phyloP scores from a whole-genome alignment of 2,329 filamentous ascomycete genomes.

The Claviceps sp. region DNA sequence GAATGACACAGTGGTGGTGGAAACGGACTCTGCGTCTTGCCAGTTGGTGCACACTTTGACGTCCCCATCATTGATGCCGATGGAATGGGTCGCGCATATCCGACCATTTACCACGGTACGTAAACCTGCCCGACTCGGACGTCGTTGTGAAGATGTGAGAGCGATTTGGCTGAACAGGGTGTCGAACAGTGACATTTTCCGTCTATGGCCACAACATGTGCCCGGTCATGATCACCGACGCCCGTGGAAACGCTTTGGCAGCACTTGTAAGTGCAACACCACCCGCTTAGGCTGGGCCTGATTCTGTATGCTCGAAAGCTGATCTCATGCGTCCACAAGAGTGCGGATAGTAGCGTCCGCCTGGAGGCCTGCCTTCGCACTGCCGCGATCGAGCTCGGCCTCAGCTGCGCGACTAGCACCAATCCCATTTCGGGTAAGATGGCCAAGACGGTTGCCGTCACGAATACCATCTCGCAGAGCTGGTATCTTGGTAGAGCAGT shows the following conservation, averaged over 20 bases:
- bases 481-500: constrained; percentile 22
- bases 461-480: constrained; percentile 20
- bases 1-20: constrained; percentile 19
- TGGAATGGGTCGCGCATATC: constrained; percentile 25
- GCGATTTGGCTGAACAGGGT: not conserved
- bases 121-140: too few relatives aligned
- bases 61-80: constrained; percentile 25
- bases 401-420: constrained; percentile 23
- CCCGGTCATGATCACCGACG: constrained; percentile 24
- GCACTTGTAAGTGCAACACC: constrained; percentile 14
- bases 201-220: constrained; percentile 23
- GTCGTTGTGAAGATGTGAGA: too few relatives aligned
- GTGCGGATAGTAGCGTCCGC: constrained; percentile 19
- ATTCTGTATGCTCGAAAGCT: too few relatives aligned
- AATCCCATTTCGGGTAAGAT: constrained; percentile 17
- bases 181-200: constrained; percentile 20
- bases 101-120: constrained; percentile 23
- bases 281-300: not conserved
- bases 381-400: constrained; percentile 24
- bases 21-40: constrained; percentile 24
- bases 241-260: constrained; percentile 21
- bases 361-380: constrained; percentile 23
- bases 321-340: constrained; percentile 10
- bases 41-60: constrained; percentile 20
- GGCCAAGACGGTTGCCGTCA: constrained; percentile 1